These are phyloP conservation scores for Termitomyces sp. DNA, from an alignment of 768 basidiomycete species.

Conservation along the genomic window DNA sequence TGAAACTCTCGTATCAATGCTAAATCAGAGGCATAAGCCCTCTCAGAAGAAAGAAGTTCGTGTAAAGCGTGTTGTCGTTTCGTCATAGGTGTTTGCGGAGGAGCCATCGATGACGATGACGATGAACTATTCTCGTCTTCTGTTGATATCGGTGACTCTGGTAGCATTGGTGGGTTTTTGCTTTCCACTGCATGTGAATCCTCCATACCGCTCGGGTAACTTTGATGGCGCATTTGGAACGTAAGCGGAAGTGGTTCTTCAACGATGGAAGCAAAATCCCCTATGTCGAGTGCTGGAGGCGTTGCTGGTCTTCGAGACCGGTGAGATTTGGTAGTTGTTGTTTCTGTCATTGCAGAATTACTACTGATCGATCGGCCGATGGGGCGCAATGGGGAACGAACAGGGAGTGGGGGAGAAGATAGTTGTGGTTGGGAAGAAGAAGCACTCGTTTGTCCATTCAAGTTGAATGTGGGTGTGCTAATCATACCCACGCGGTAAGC, in stretches of 20 bases:
- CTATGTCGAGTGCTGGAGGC: slow-evolving; percentile 21
- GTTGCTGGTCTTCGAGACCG: slow-evolving; percentile 20
- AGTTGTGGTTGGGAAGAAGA: slow-evolving; percentile 25
- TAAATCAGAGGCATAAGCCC: slow-evolving; percentile 82
- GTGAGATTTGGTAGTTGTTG: slow-evolving; percentile 6
- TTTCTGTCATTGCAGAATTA: slow-evolving; percentile 13
- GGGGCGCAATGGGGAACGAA: slow-evolving; percentile 37
- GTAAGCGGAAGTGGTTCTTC: slow-evolving; percentile 17
- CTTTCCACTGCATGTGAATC: slow-evolving; percentile 17
- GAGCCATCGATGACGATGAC: slow-evolving; percentile 21
- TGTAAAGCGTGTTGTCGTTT: slow-evolving; percentile 78
- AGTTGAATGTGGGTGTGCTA: slow-evolving; percentile 31
- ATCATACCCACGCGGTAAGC: slow-evolving; percentile 43
- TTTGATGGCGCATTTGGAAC: slow-evolving; percentile 26
- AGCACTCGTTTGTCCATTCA: slow-evolving; percentile 19
- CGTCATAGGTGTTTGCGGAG: slow-evolving; percentile 37
- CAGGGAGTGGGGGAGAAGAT: slow-evolving; percentile 29
- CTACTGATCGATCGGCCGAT: slow-evolving; percentile 24
- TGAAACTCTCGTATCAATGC: slow-evolving; percentile 75
- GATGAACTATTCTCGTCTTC: slow-evolving; percentile 23
- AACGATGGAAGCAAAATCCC: slow-evolving; percentile 25
- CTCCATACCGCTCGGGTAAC: slow-evolving; percentile 23
- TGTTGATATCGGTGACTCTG: slow-evolving; percentile 27
- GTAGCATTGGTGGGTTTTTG: slow-evolving; percentile 23
- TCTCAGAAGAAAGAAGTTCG: slow-evolving; percentile 76